A percentile compares a stretch with the other conserved stretches of the same genome.
Evolutionary conservation across 1,284 basidiomycete species (phyloP).

Genomic region (Pseudozyma sp.): DNA sequence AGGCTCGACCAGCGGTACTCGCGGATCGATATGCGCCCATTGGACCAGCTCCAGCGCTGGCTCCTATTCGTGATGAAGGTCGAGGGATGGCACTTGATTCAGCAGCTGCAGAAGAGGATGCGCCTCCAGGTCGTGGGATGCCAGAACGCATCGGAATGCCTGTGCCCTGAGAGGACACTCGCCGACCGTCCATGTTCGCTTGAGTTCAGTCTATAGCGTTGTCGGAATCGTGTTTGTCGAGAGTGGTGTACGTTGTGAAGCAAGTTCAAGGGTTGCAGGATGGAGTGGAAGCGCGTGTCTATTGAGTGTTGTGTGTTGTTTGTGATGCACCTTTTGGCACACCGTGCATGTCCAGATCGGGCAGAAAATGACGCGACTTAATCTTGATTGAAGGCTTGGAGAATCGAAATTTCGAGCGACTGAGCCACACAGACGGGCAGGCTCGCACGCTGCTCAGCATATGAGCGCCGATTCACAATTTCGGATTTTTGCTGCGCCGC

Average conservation of each 20-base stretch:
- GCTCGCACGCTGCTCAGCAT: too few relatives aligned
- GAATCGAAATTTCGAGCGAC: constrained; percentile 9
- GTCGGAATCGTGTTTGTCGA: neutral
- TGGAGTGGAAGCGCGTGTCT: neutral
- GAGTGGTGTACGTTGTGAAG: neutral
- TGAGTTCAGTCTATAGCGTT: neutral
- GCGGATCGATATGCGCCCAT: constrained; percentile 42
- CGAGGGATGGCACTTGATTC: constrained; percentile 18
- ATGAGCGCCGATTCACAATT: neutral
- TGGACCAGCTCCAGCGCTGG: constrained; percentile 20
- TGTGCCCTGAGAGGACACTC: constrained; percentile 25
- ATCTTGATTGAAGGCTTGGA: neutral
- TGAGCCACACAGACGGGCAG: neutral
- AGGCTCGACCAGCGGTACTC: constrained; percentile 18
- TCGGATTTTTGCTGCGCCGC: neutral
- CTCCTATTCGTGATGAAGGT: constrained; percentile 31
- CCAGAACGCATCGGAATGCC: constrained; percentile 47
- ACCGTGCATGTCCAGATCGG: constrained; percentile 1
- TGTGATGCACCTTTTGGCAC: constrained; percentile 12
- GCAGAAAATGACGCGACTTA: neutral
- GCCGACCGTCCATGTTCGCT: constrained; percentile 29
- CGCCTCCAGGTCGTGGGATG: constrained; percentile 38
- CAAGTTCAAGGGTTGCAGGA: neutral
- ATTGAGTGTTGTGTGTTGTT: constrained; percentile 6
- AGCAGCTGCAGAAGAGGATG: constrained; percentile 12